Evolutionary conservation across 306 rosid genomes (phyloP).

Genomic region (Pyrus bretschneideri): DNA sequence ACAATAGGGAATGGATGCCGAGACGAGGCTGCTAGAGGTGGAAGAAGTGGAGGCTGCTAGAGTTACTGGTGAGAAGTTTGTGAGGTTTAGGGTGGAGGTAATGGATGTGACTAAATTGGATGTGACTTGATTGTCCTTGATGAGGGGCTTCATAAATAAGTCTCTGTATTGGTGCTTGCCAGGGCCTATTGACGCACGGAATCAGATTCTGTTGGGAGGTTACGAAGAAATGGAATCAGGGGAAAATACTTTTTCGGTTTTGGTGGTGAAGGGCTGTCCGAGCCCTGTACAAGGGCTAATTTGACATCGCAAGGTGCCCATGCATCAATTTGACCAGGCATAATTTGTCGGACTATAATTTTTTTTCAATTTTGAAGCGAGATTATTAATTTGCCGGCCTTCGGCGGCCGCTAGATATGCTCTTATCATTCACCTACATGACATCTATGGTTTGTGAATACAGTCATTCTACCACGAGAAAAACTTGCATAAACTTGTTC

Average conservation of each 20-base stretch:
- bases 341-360: too few species aligned
- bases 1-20: constrained; percentile 61
- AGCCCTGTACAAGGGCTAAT: too few species aligned
- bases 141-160: constrained; percentile 85
- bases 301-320: too few species aligned
- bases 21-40: constrained; percentile 52
- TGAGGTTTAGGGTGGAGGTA: constrained; percentile 40
- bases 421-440: background rate
- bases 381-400: too few species aligned
- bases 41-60: constrained; percentile 68
- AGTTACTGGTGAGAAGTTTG: constrained; percentile 14
- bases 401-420: background rate
- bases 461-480: background rate
- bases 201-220: constrained; percentile 61
- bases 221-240: constrained; percentile 44
- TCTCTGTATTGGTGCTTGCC: constrained; percentile 89
- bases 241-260: too few species aligned
- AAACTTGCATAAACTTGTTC: background rate
- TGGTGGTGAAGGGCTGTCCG: too few species aligned
- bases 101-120: constrained; percentile 73
- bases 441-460: rapidly evolving
- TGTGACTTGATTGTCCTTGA: constrained; percentile 50
- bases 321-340: too few species aligned
- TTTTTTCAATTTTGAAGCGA: too few species aligned
- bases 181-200: constrained; percentile 84